A percentile compares a stretch with the other conserved stretches of the same genome.
These are phyloP conservation scores for Terana coerulea DNA, from an alignment of 768 basidiomycete genomes.

Conservation along the genomic window DNA sequence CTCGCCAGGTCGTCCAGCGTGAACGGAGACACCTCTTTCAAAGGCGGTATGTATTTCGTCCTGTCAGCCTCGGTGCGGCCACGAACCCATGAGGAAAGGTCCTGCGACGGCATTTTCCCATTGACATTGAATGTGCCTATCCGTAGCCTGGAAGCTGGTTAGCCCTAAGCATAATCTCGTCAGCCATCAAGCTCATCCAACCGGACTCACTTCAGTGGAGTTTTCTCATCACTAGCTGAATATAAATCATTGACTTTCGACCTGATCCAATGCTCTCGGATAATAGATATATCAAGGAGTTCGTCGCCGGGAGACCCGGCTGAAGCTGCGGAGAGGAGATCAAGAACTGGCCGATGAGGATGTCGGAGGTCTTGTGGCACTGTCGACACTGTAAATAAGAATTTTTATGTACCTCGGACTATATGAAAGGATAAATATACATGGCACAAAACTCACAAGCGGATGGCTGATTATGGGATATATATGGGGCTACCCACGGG, in stretches of 20 bases:
- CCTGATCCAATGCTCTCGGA: conserved; percentile 66
- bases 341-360: conserved; percentile 42
- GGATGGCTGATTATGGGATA: not conserved
- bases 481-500: conserved; percentile 16
- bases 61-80: conserved; percentile 12
- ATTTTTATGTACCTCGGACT: not conserved
- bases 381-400: conserved; percentile 32
- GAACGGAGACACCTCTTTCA: conserved; percentile 23
- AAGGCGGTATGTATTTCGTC: conserved; percentile 18
- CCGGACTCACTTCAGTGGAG: conserved; percentile 2
- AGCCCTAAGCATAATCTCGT: not conserved
- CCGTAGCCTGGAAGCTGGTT: conserved; percentile 51
- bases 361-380: conserved; percentile 55
- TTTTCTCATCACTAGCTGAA: too few relatives aligned
- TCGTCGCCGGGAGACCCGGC: conserved; percentile 68
- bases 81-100: conserved; percentile 64
- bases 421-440: not conserved
- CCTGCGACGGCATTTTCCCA: conserved; percentile 69
- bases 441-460: conserved; percentile 3
- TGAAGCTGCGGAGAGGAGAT: conserved; percentile 52
- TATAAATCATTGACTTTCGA: conserved; percentile 34
- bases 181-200: not conserved
- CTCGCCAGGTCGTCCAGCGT: conserved; percentile 15
- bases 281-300: conserved; percentile 46
- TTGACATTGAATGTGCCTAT: conserved; percentile 86